A percentile compares a stretch with the other conserved stretches of the same genome.
phyloP scores from a whole-genome alignment of 1,284 basidiomycete genomes.

The Boletus semigastroideus region DNA sequence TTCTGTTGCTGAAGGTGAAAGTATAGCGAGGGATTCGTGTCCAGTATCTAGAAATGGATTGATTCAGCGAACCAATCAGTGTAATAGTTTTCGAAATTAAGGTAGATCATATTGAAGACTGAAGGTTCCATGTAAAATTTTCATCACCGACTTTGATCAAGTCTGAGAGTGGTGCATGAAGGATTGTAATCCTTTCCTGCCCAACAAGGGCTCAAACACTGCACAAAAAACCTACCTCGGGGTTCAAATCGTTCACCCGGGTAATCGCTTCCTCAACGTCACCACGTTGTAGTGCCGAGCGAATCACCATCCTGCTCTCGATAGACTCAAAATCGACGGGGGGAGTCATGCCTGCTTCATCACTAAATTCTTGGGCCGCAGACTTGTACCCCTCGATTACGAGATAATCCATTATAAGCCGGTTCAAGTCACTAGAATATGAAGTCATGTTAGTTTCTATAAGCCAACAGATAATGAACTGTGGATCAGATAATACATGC shows the following conservation, averaged over 20 bases:
- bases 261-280: conserved; percentile 94
- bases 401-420: conserved; percentile 97
- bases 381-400: conserved; percentile 97
- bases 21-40: conserved; percentile 87
- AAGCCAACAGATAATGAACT: conserved; percentile 20
- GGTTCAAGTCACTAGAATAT: conserved; percentile 82
- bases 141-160: conserved; percentile 70
- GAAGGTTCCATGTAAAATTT: conserved; percentile 74
- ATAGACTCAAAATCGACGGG: conserved; percentile 89
- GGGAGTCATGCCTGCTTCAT: conserved; percentile 78
- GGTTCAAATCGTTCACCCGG: conserved; percentile 92
- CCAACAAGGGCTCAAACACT: conserved; percentile 11
- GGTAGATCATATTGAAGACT: conserved; percentile 86
- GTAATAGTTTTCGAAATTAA: conserved; percentile 4
- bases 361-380: conserved; percentile 91
- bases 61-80: conserved; percentile 15
- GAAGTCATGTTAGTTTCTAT: conserved; percentile 36
- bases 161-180: conserved; percentile 99
- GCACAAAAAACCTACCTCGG: conserved; percentile 73
- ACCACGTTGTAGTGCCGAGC: conserved; percentile 90
- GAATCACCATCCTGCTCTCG: conserved; percentile 90
- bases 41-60: conserved; percentile 74
- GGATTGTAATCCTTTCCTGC: conserved; percentile 74
- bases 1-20: conserved; percentile 94
- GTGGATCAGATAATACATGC: conserved; percentile 80